Conservation (phyloP, 2,329 filamentous ascomycete species). For the Colletotrichum endophyticum region DNA sequence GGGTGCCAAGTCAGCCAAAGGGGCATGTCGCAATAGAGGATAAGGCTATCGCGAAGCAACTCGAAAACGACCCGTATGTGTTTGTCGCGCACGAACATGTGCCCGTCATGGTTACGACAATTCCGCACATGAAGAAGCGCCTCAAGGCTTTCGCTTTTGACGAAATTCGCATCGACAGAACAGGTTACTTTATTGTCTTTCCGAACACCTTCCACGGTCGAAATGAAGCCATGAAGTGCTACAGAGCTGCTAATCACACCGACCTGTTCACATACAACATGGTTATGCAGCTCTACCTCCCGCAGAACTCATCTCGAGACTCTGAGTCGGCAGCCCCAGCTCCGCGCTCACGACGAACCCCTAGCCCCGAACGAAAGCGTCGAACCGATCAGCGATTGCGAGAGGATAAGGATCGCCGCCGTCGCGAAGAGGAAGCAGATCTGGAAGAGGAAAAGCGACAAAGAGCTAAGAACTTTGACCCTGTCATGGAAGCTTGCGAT, state of each 20-base stretch:
- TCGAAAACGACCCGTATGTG: conserved; percentile 84
- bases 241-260: conserved; percentile 76
- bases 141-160: conserved; percentile 83
- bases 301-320: conserved; percentile 22
- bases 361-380: conserved; percentile 37
- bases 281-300: conserved; percentile 78
- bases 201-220: conserved; percentile 78
- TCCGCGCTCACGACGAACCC: conserved; percentile 35
- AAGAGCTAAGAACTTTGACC: conserved; percentile 86
- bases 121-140: conserved; percentile 88
- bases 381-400: conserved; percentile 56
- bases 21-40: conserved; percentile 65
- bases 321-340: conserved; percentile 21
- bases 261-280: conserved; percentile 91
- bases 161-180: conserved; percentile 81
- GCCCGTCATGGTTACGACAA: conserved; percentile 82
- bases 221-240: conserved; percentile 82
- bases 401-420: conserved; percentile 68
- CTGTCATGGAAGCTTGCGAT: conserved; percentile 83
- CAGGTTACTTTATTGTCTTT: conserved; percentile 93
- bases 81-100: conserved; percentile 89
- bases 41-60: conserved; percentile 68
- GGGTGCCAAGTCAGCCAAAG: conserved; percentile 49
- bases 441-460: conserved; percentile 90
- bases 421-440: conserved; percentile 79